A percentile compares a stretch with the other conserved stretches of the same genome.
phyloP scores from a whole-genome alignment of 1,284 basidiomycete genomes.

The Ustilago trichophora region DNA sequence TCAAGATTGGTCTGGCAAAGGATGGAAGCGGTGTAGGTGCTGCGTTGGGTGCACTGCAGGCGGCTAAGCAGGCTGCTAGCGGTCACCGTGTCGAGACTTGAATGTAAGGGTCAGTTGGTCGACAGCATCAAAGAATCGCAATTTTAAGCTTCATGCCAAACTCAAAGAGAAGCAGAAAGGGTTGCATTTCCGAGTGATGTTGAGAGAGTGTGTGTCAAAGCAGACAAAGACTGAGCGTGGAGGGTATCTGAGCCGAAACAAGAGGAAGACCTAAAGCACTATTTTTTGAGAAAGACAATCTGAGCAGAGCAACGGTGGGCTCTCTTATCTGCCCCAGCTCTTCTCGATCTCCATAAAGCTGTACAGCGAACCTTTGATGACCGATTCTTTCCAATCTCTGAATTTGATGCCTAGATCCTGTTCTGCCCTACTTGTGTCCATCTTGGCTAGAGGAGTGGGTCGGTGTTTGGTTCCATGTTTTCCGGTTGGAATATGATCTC shows the following conservation, averaged over 20 bases:
- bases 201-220: no score
- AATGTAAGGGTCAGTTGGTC: not conserved
- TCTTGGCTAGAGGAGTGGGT: conserved; percentile 18
- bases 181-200: not conserved
- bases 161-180: not conserved
- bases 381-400: conserved; percentile 39
- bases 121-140: no score
- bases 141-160: not conserved
- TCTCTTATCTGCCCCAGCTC: conserved; percentile 15
- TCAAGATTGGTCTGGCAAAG: conserved; percentile 90
- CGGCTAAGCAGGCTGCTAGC: conserved; percentile 50
- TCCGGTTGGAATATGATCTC: conserved; percentile 37
- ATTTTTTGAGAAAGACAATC: not conserved
- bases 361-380: conserved; percentile 44
- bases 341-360: conserved; percentile 46
- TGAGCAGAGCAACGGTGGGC: not conserved
- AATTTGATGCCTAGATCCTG: conserved; percentile 38
- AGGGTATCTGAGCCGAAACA: conserved; percentile 7
- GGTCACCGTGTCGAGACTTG: conserved; percentile 49
- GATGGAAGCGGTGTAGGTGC: conserved; percentile 93
- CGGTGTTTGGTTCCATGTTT: conserved; percentile 16
- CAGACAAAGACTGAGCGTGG: conserved; percentile 1
- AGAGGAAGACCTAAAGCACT: not conserved
- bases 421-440: conserved; percentile 30
- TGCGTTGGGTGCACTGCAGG: conserved; percentile 51